Evolutionary conservation across 768 basidiomycete genomes (phyloP).

Genomic region (Boletus subcaerulescens): DNA sequence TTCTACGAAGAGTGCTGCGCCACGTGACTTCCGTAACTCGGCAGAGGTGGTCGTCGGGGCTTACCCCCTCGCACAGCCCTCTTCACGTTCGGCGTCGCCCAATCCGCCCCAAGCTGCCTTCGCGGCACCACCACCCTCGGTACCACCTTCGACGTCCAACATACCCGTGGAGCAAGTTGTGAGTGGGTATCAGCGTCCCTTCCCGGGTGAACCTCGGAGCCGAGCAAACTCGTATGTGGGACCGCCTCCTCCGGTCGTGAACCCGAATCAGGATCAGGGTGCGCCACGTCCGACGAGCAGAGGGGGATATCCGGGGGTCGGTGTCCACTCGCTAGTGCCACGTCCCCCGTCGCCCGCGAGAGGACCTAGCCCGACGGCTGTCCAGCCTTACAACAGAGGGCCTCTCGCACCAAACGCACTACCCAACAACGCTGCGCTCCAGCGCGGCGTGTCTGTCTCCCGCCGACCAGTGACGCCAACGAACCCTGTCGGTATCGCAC

Average conservation of each 20-base stretch:
- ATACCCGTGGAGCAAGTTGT: conserved; percentile 74
- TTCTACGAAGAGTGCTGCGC: conserved; percentile 8
- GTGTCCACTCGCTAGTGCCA: conserved; percentile 63
- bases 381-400: conserved; percentile 13
- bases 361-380: conserved; percentile 18
- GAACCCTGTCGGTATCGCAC: conserved; percentile 76
- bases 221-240: conserved; percentile 48
- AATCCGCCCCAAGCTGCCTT: conserved; percentile 70
- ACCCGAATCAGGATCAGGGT: conserved; percentile 32
- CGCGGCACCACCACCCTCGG: conserved; percentile 53
- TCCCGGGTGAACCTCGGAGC: conserved; percentile 79
- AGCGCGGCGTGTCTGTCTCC: conserved; percentile 26
- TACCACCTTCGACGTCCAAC: conserved; percentile 38
- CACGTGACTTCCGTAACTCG: conserved; percentile 67
- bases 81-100: conserved; percentile 74
- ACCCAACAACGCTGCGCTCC: neutral
- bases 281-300: conserved; percentile 54
- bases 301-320: conserved; percentile 78
- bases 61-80: conserved; percentile 50
- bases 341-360: conserved; percentile 60
- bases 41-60: conserved; percentile 78
- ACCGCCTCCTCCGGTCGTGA: conserved; percentile 25
- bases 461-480: conserved; percentile 64
- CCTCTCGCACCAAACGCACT: neutral
- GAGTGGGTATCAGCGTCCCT: conserved; percentile 72